Conservation (phyloP, 495 filamentous ascomycete genomes). For the Penicillium alfredii region DNA sequence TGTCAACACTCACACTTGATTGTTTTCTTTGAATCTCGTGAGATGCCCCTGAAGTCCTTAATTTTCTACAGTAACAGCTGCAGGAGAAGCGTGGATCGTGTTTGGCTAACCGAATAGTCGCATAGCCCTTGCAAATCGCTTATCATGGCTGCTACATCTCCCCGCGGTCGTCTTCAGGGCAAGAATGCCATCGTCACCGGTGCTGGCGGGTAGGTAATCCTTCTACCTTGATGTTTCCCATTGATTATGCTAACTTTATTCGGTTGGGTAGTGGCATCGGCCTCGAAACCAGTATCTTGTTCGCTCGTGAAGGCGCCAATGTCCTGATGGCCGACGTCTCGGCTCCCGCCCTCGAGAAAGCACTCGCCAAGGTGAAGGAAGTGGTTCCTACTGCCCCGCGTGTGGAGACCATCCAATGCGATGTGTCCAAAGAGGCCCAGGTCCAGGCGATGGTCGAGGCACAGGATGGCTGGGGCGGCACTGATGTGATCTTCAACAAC, state of each 20-base stretch:
- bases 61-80: too few relatives aligned
- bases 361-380: constrained; percentile 61
- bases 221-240: too few relatives aligned
- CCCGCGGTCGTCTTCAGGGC: constrained; percentile 61
- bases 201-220: constrained; percentile 84
- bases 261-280: constrained; percentile 70
- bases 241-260: too few relatives aligned
- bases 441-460: constrained; percentile 64
- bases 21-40: too few relatives aligned
- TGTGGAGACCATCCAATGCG: constrained; percentile 57
- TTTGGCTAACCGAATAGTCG: too few relatives aligned
- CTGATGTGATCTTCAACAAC: constrained; percentile 97
- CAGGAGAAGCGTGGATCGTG: too few relatives aligned
- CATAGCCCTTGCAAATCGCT: too few relatives aligned
- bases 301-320: constrained; percentile 81
- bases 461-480: constrained; percentile 80
- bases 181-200: constrained; percentile 94
- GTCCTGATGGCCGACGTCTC: constrained; percentile 86
- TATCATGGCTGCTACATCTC: constrained; percentile 12
- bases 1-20: too few relatives aligned
- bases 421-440: constrained; percentile 67
- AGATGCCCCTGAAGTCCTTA: too few relatives aligned
- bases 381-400: constrained; percentile 54
- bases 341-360: constrained; percentile 61
- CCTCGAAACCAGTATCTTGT: constrained; percentile 89